Conservation (phyloP, 495 filamentous ascomycete species). For the Neurospora africana region DNA sequence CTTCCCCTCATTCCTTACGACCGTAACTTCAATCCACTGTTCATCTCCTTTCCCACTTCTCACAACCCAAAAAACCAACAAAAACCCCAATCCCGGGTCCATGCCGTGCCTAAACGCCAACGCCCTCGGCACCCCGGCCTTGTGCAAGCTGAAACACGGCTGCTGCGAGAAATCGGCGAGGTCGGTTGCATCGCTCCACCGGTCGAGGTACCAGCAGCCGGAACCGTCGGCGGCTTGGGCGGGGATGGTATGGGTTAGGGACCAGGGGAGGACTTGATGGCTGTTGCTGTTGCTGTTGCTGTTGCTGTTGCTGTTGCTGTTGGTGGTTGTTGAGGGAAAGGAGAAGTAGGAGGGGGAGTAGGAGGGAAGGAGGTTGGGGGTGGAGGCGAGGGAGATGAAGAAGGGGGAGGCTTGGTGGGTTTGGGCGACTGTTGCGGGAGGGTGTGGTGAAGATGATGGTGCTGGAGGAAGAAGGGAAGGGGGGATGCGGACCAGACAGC, state of each 20-base stretch:
- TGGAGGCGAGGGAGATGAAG: neutral
- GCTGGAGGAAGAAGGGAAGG: neutral
- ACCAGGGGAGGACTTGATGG: neutral
- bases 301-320: too few relatives aligned
- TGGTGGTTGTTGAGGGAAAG: neutral
- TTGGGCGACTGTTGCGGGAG: neutral
- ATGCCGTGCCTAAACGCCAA: neutral
- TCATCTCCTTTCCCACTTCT: neutral
- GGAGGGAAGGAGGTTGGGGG: neutral
- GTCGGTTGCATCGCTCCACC: constrained; percentile 1
- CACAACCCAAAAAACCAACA: constrained; percentile 2
- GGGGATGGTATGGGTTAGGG: constrained; percentile 5
- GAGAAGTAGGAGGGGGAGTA: neutral
- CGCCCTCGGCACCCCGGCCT: constrained; percentile 1
- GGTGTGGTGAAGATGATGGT: neutral
- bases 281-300: neutral
- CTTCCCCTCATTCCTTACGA: neutral
- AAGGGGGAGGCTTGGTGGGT: neutral
- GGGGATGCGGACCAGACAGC: constrained; percentile 3
- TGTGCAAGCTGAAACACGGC: constrained; percentile 4
- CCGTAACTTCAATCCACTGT: neutral
- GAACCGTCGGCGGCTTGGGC: neutral
- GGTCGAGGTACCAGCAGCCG: constrained; percentile 6
- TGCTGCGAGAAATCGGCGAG: neutral
- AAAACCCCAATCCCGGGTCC: constrained; percentile 1